Evolutionary conservation across 2,329 filamentous ascomycete genomes (phyloP), one percentile per base, ranked within the genome.

Genomic region (Lasiodiplodia theobromae): DNA sequence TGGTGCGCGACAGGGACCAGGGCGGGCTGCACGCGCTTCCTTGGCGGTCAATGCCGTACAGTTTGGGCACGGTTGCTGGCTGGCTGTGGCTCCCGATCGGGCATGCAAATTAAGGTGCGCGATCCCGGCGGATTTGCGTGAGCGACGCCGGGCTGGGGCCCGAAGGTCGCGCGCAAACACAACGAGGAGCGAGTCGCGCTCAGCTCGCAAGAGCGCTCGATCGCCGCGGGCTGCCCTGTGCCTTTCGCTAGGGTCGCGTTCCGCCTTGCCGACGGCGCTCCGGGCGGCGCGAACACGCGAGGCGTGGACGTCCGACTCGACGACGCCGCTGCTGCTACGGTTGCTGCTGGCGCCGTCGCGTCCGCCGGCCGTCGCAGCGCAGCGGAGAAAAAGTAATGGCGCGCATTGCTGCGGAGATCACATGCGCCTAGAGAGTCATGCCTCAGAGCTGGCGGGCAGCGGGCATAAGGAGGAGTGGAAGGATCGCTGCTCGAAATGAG

Each of bases 61-160:
- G 44, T 47, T 47, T 47, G 44, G 44, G 44, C 44, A 47, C 60
- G 23, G 28, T 23, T 64, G 52, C 38, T 53, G 60, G 60, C 60
- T 64, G 60, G 60, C 63, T 66, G 63, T 47, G 63, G 25, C 21
- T 66, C 63, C 49, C 31, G 63, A 66, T 66, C 51, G 63, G 63
- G 49, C 51, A 56, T 66, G 63, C 51, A 66, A 56, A 66, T 66
- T 66, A 66, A 66, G 63, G 63, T 54, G 31, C 54, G 63, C 63
- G 63, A 66, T 66, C 52, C 49, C 51, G 63, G 63, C 63, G 63
- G 49, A 56, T 56, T 66, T 66, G 23, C 51, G 47, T 37, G 54
- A 21, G 54, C 37, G 23, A 23, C 38, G 38, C 38, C 57, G 23
- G 34, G 57, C 40, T 34, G 40, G 40, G 40, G 58, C 40, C 58